These are phyloP conservation scores for Fusarium floridanum DNA, from an alignment of 2,329 filamentous ascomycete genomes.

Conservation along the genomic window DNA sequence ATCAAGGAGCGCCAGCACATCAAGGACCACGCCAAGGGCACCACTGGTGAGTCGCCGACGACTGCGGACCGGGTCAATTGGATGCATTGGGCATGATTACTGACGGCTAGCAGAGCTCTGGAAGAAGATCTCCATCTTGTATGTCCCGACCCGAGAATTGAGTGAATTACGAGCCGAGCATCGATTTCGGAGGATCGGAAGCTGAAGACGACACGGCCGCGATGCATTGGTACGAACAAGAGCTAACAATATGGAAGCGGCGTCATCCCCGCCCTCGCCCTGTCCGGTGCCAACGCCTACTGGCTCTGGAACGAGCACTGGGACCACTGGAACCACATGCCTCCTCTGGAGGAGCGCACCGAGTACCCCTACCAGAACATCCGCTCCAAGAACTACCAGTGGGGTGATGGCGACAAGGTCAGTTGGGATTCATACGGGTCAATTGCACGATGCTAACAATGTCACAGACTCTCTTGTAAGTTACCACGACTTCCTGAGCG, in stretches of 20 bases:
- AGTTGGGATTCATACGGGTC: constrained; percentile 32
- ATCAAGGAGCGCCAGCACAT: constrained; percentile 91
- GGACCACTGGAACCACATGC: constrained; percentile 91
- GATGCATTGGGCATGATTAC: constrained; percentile 33
- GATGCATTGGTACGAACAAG: constrained; percentile 13
- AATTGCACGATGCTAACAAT: constrained; percentile 43
- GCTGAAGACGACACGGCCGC: constrained; percentile 18
- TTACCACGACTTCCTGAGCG: constrained; percentile 22
- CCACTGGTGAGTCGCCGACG: constrained; percentile 75
- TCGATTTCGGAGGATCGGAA: constrained; percentile 32
- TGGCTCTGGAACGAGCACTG: constrained; percentile 95
- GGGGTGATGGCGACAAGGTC: constrained; percentile 96
- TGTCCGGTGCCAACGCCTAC: constrained; percentile 85
- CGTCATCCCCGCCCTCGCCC: constrained; percentile 78
- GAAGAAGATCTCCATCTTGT: constrained; percentile 97
- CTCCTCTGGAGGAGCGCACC: constrained; percentile 87
- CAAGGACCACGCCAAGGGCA: constrained; percentile 88
- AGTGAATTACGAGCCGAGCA: constrained; percentile 44
- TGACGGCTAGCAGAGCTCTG: constrained; percentile 79
- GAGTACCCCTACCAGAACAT: constrained; percentile 99
- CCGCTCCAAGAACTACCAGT: constrained; percentile 94
- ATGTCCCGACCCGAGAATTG: constrained; percentile 60
- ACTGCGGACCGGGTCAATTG: constrained; percentile 37
- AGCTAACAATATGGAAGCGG: constrained; percentile 66
- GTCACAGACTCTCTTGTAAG: constrained; percentile 66